Percentiles rank a stretch among this genome's conserved stretches.
Evolutionary conservation across 805 yeast genomes (phyloP).

Genomic region (Tetrapisispora fleetii): DNA sequence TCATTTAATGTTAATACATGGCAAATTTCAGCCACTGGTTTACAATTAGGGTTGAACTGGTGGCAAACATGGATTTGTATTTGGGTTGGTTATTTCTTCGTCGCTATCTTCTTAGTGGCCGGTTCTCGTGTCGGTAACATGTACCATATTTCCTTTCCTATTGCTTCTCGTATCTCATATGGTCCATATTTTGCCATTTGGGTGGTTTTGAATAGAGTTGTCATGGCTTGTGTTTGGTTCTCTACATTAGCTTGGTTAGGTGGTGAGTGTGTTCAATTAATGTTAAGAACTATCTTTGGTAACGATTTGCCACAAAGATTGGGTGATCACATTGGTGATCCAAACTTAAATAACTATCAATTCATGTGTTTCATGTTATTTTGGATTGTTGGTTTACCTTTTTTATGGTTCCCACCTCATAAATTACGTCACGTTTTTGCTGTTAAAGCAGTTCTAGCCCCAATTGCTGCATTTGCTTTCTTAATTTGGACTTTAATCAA

Average conservation of each 20-base stretch:
- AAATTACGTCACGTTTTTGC: conserved; percentile 76
- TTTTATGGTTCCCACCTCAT: conserved; percentile 77
- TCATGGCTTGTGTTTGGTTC: conserved; percentile 84
- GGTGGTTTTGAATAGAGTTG: conserved; percentile 84
- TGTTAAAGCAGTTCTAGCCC: conserved; percentile 66
- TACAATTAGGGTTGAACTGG: conserved; percentile 71
- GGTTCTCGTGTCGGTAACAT: conserved; percentile 73
- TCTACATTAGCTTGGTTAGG: conserved; percentile 81
- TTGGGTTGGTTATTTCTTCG: conserved; percentile 72
- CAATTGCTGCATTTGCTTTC: conserved; percentile 76
- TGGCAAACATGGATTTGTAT: conserved; percentile 89
- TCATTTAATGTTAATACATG: conserved; percentile 85
- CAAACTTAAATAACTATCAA: conserved; percentile 58
- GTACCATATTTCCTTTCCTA: conserved; percentile 82
- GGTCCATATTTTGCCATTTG: conserved; percentile 82
- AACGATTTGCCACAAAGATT: conserved; percentile 51
- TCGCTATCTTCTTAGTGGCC: conserved; percentile 58
- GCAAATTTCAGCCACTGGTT: conserved; percentile 88
- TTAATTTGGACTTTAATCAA: conserved; percentile 76
- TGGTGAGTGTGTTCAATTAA: conserved; percentile 72
- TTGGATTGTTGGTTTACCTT: conserved; percentile 73
- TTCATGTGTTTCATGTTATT: conserved; percentile 71
- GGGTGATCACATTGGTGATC: conserved; percentile 48
- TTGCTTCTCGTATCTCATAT: conserved; percentile 69
- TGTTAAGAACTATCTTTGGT: conserved; percentile 73